Percentiles rank a stretch among this genome's conserved stretches.
Evolutionary conservation across 495 filamentous ascomycete genomes (phyloP).

Genomic region (Penicillium parvum): DNA sequence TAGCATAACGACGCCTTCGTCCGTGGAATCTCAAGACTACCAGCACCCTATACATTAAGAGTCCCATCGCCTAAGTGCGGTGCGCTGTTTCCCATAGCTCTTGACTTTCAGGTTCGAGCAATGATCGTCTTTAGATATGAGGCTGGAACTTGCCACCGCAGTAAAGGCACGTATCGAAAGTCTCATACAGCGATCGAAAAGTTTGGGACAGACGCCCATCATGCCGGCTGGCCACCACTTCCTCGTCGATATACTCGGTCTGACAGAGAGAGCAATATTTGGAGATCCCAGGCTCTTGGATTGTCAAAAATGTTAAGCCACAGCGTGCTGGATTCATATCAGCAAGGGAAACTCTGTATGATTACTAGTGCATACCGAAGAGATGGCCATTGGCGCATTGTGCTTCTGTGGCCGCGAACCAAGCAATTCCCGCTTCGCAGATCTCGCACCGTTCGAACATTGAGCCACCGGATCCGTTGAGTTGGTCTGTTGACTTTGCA

Average conservation of each 20-base stretch:
- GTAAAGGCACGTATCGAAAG: slow-evolving; percentile 52
- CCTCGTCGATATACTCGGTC: slow-evolving; percentile 47
- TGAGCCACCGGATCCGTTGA: slow-evolving; percentile 19
- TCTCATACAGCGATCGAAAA: too few species aligned
- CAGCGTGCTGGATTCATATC: slow-evolving; percentile 56
- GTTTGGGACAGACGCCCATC: slow-evolving; percentile 20
- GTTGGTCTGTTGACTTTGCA: slow-evolving; percentile 23
- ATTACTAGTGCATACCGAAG: slow-evolving; percentile 34
- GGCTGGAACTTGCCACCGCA: slow-evolving; percentile 49
- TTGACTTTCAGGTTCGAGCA: too few species aligned
- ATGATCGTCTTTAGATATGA: slow-evolving; percentile 3
- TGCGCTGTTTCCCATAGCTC: too few species aligned
- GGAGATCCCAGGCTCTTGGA: slow-evolving; percentile 51
- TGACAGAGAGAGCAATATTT: slow-evolving; percentile 52
- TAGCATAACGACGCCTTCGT: too few species aligned
- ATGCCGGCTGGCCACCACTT: slow-evolving; percentile 17
- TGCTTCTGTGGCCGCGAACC: slow-evolving; percentile 35
- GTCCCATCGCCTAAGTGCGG: background rate
- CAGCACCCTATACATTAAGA: too few species aligned
- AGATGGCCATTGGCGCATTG: slow-evolving; percentile 46
- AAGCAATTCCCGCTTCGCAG: slow-evolving; percentile 39
- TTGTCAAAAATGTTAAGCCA: slow-evolving; percentile 48
- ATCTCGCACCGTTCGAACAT: slow-evolving; percentile 47
- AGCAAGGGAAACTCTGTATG: too few species aligned
- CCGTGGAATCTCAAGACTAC: too few species aligned